These are phyloP conservation scores for Botryotinia convoluta DNA, from an alignment of 2,329 filamentous ascomycete species.

Conservation along the genomic window DNA sequence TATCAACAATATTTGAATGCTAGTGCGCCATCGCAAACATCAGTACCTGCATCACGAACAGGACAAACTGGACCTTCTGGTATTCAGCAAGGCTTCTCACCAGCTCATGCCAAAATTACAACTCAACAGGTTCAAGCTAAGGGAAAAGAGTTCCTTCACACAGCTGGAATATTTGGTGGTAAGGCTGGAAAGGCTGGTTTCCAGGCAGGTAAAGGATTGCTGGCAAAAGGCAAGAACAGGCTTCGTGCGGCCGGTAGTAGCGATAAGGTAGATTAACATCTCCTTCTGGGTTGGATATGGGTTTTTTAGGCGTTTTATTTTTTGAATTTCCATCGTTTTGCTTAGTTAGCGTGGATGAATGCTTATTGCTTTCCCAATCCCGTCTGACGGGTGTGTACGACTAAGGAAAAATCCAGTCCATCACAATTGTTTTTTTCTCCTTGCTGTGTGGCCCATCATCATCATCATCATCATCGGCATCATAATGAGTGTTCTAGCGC, in stretches of 20 bases:
- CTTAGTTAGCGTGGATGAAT: conserved; percentile 32
- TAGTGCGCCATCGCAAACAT: conserved; percentile 39
- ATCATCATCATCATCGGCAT: conserved; percentile 23
- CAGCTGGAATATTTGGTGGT: conserved; percentile 68
- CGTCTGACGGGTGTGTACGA: conserved; percentile 38
- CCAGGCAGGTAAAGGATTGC: conserved; percentile 80
- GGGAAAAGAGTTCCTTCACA: conserved; percentile 84
- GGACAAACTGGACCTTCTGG: conserved; percentile 27
- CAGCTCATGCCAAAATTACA: conserved; percentile 33
- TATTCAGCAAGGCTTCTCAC: conserved; percentile 33
- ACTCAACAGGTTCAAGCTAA: conserved; percentile 53
- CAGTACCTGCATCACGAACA: conserved; percentile 24
- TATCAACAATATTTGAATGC: conserved; percentile 57
- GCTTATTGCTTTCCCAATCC: conserved; percentile 31
- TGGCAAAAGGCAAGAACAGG: conserved; percentile 87
- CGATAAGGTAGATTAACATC: conserved; percentile 81
- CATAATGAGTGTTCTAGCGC: conserved; percentile 35
- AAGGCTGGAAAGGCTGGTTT: conserved; percentile 64
- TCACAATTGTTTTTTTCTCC: conserved; percentile 32
- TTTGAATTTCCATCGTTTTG: conserved; percentile 28
- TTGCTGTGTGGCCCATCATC: conserved; percentile 31
- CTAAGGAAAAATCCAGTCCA: conserved; percentile 37
- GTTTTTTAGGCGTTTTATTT: conserved; percentile 33
- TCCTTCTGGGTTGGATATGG: conserved; percentile 37
- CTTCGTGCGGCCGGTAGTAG: conserved; percentile 59